Conservation (phyloP, 192 early-diverging fungal species). For the Umbelopsis sp. region DNA sequence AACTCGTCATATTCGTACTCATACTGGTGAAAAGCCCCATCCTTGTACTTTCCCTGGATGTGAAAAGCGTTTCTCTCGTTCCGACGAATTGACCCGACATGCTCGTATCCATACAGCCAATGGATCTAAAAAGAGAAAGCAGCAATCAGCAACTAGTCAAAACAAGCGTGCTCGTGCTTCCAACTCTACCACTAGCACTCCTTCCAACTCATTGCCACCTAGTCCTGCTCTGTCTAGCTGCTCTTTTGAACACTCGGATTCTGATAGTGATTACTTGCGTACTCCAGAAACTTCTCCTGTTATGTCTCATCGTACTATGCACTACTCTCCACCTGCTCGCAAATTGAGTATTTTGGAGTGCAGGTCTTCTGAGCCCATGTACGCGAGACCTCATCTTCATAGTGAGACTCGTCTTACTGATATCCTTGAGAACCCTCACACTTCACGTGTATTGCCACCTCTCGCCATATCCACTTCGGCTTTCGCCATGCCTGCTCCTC, state of each 20-base stretch:
- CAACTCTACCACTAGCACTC: not conserved
- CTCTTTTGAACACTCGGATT: conserved; percentile 25
- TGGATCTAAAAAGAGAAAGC: conserved; percentile 36
- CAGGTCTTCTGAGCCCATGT: conserved; percentile 17
- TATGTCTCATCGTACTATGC: conserved; percentile 32
- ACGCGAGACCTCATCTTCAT: conserved; percentile 1
- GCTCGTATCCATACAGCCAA: conserved; percentile 53
- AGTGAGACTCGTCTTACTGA: conserved; percentile 27
- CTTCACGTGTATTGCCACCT: conserved; percentile 41
- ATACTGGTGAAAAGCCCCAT: conserved; percentile 88
- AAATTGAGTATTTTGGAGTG: conserved; percentile 39
- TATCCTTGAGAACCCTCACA: conserved; percentile 36
- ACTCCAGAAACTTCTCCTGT: conserved; percentile 55
- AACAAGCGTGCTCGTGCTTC: not conserved
- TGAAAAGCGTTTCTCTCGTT: conserved; percentile 77
- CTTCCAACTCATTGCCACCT: conserved; percentile 26
- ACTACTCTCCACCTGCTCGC: not conserved
- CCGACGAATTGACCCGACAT: conserved; percentile 80
- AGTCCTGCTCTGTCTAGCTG: conserved; percentile 30
- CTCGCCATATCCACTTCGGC: conserved; percentile 26
- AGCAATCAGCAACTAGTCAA: not conserved
- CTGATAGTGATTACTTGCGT: conserved; percentile 38
- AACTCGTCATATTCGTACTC: conserved; percentile 80
- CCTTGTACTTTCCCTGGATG: conserved; percentile 77
- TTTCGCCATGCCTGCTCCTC: conserved; percentile 17